Evolutionary conservation across 495 filamentous ascomycete genomes (phyloP), one percentile per base, ranked within the genome.

Genomic region (Penicillium salamii): DNA sequence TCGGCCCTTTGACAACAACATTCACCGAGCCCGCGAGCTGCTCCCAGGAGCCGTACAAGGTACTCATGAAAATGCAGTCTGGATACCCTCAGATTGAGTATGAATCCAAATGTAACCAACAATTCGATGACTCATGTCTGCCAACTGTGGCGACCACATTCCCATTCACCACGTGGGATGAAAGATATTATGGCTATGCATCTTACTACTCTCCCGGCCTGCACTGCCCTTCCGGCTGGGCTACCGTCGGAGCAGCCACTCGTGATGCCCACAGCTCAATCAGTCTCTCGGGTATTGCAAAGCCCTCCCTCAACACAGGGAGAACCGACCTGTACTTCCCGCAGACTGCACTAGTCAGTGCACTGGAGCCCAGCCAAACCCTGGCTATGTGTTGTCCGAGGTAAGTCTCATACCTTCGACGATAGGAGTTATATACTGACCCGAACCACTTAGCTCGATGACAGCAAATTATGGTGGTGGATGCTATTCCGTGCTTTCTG

Each of bases 171-270:
- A 4, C 23, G 8, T 26, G 8, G 5, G 29, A 32, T 13, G 12
- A 11, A 7, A 5, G 18, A 36, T 36, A 4, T 4, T 1, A 15
- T 7, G 34, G 14, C 6, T 36, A 18, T 15, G 49, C 41, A 4
- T 32, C 21, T 14, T 53, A 53, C 24, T 53, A 49, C 32, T 53
- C 51, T 0, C 51, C 51, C 3, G 51, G 51, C n/a, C 17, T 53
- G 12, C 20, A 53, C 45, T 53, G 51, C 17, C 51, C 51, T 3
- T 44, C 39, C 1, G 51, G 37, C 8, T 53, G 51, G 51, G 44
- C 32, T 17, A 53, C 51, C 5, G 13, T 53, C n/a, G 51, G 51
- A 20, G 9, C 43, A 19, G 51, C 45, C 4, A 38, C 44, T 7
- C 45, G 44, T 11, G 51, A 49, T 37, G 44, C 8, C 1, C 32